Percentiles rank a stretch among this genome's conserved stretches.
Conservation (phyloP, 2,329 filamentous ascomycete species). For the Calycina herbarum region DNA sequence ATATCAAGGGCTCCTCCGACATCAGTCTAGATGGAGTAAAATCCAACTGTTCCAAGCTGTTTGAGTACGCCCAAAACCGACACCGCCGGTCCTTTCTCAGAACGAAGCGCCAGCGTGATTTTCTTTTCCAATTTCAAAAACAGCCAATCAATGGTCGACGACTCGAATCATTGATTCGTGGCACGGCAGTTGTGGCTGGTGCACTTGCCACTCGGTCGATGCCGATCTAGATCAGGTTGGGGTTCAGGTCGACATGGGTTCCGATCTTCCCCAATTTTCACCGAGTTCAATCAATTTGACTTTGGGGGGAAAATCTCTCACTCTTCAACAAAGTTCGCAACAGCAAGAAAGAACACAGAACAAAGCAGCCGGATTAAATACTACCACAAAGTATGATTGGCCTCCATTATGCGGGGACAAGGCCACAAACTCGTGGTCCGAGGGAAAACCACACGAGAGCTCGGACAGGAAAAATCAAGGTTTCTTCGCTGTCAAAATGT, state of each 20-base stretch:
- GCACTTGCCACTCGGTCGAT: not conserved
- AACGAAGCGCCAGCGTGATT: not conserved
- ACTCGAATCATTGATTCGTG: not conserved
- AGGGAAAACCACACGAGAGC: not conserved
- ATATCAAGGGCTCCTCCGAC: not conserved
- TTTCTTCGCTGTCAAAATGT: not conserved
- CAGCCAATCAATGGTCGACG: not conserved
- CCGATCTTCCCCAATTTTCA: not conserved
- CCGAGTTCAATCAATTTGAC: not conserved
- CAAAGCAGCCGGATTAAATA: not conserved
- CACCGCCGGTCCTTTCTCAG: not conserved
- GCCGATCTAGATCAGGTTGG: not conserved
- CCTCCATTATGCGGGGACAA: not conserved
- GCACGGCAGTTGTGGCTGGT: constrained; percentile 9
- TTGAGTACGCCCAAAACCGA: not conserved
- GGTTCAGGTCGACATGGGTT: constrained; percentile 15
- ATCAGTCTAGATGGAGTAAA: not conserved
- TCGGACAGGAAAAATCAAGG: not conserved
- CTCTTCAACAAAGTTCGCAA: not conserved
- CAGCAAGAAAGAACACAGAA: not conserved
- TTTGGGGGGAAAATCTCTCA: not conserved
- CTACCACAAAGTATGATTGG: not conserved
- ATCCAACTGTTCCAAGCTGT: not conserved
- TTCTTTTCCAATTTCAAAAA: not conserved
- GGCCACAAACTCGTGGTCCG: constrained; percentile 2